Conservation (phyloP, 495 filamentous ascomycete species). For the Parathielavia hyrcaniae region DNA sequence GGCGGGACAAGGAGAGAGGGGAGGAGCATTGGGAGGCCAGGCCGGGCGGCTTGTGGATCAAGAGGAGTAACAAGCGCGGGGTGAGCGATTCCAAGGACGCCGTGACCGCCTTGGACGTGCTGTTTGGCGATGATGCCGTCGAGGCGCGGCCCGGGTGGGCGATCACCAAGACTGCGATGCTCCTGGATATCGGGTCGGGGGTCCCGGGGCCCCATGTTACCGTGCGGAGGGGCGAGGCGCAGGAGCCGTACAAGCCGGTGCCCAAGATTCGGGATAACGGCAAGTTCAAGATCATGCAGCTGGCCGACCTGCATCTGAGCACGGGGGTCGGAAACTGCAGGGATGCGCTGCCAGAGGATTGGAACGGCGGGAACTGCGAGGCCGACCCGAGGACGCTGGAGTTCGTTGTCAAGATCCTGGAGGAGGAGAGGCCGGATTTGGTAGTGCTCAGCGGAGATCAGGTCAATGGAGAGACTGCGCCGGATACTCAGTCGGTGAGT, state of each 20-base stretch:
- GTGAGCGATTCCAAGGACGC: slow-evolving; percentile 71
- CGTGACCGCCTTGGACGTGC: slow-evolving; percentile 79
- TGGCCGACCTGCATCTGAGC: slow-evolving; percentile 84
- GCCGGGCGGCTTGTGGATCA: slow-evolving; percentile 78
- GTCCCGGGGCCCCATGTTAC: slow-evolving; percentile 63
- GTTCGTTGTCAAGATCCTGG: slow-evolving; percentile 73
- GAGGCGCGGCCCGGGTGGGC: slow-evolving; percentile 82
- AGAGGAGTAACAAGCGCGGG: slow-evolving; percentile 66
- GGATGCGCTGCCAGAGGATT: slow-evolving; percentile 67
- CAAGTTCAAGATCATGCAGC: slow-evolving; percentile 95
- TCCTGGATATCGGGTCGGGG: slow-evolving; percentile 58
- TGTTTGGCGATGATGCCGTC: slow-evolving; percentile 90
- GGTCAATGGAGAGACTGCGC: slow-evolving; percentile 87
- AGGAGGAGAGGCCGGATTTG: slow-evolving; percentile 86
- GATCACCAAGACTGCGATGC: slow-evolving; percentile 60
- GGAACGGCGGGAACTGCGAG: slow-evolving; percentile 71
- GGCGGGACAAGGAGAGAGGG: slow-evolving; percentile 37
- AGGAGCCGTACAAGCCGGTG: slow-evolving; percentile 55
- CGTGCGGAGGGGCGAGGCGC: slow-evolving; percentile 62
- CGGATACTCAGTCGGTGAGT: slow-evolving; percentile 73
- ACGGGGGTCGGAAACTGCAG: slow-evolving; percentile 82
- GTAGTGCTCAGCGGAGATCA: slow-evolving; percentile 90
- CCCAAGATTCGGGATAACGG: slow-evolving; percentile 77
- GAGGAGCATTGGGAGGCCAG: slow-evolving; percentile 76
- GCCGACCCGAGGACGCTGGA: slow-evolving; percentile 89